A percentile compares a stretch with the other conserved stretches of the same genome.
phyloP scores from a whole-genome alignment of 2,329 filamentous ascomycete genomes.

The Talaromyces sp. region DNA sequence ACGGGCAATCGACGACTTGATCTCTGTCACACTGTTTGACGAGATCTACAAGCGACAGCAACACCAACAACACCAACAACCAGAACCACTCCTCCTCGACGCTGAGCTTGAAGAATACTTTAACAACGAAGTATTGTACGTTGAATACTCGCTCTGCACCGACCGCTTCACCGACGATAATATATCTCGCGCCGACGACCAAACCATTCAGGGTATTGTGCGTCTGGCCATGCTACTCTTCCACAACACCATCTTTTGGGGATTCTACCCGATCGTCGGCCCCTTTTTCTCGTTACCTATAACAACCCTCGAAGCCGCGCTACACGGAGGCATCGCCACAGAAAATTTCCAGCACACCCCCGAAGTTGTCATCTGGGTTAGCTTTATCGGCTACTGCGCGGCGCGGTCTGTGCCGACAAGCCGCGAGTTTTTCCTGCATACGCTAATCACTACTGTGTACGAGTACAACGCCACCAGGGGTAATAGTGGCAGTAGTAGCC shows the following conservation, averaged over 20 bases:
- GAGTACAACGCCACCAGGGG: no score
- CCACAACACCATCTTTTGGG: constrained; percentile 37
- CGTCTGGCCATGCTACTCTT: constrained; percentile 35
- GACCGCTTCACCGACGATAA: constrained; percentile 29
- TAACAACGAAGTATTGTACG: constrained; percentile 35
- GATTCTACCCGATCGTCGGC: constrained; percentile 32
- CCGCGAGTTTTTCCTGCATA: constrained; percentile 26
- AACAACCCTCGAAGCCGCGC: constrained; percentile 26
- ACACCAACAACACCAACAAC: constrained; percentile 25
- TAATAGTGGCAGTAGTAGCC: not conserved
- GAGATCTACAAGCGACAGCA: constrained; percentile 30
- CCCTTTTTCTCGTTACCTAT: constrained; percentile 33
- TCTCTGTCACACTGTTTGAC: constrained; percentile 32
- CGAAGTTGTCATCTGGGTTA: constrained; percentile 33
- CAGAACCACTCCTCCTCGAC: constrained; percentile 23
- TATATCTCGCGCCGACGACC: constrained; percentile 32
- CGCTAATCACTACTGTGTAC: constrained; percentile 24
- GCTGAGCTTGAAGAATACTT: constrained; percentile 36
- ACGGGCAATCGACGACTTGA: constrained; percentile 31
- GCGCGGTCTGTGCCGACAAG: constrained; percentile 6
- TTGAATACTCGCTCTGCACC: constrained; percentile 33
- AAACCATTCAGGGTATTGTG: constrained; percentile 33
- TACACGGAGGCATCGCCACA: constrained; percentile 28
- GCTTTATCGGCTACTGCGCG: constrained; percentile 33
- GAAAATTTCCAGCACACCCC: constrained; percentile 28